Base-by-base conservation (phyloP, 768 basidiomycete genomes). In the Lactarius trivialis region DNA sequence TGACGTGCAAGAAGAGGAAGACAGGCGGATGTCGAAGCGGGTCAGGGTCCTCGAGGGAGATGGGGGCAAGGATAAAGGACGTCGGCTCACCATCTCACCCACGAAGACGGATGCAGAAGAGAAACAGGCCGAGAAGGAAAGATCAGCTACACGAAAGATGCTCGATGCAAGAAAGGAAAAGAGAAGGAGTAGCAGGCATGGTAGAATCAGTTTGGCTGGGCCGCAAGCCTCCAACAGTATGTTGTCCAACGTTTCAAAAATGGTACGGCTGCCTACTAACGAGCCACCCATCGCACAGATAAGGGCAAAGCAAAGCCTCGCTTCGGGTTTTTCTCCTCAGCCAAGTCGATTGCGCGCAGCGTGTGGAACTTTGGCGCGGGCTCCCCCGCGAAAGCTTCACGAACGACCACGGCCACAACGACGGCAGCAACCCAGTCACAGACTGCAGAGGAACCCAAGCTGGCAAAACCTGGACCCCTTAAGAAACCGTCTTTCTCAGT, bases 301-400 rank as follows among this genome's bases (percentile, higher is more conserved):
- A 65, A 67, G 77, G 73, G 69, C 55, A 77, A 77, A 70, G 75
- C 82, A 66, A 74, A 82, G 1, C 77, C 83, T 4, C 81, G 83
- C 39, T 84, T 89, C 61, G 89, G 87, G 1, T 89, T 91, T 75
- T 72, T 91, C 7, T 79, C 85, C 8, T 76, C 78, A 24, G 84
- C 89, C 8, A 91, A 89, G 71, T 81, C 82, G 0, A 74, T 91
- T 3, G 88, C 91, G 4, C 77, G 80, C 67, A 88, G 81, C 65
- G 87, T 91, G 1, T 91, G 88, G 88, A 84, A 83, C 67, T 77
- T 86, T 66, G 82, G 79, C 28, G 74, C 71, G 17, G 70, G 69
- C 3, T 71, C 71, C 7, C 71, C 73, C 17, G 56, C 67, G 14
- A 72, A 70, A 21, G 69, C 65, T 5, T 61, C 55, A 14, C 55